These are phyloP conservation scores for Annulohypoxylon truncatum DNA, from an alignment of 2,329 filamentous ascomycete genomes.

Conservation along the genomic window DNA sequence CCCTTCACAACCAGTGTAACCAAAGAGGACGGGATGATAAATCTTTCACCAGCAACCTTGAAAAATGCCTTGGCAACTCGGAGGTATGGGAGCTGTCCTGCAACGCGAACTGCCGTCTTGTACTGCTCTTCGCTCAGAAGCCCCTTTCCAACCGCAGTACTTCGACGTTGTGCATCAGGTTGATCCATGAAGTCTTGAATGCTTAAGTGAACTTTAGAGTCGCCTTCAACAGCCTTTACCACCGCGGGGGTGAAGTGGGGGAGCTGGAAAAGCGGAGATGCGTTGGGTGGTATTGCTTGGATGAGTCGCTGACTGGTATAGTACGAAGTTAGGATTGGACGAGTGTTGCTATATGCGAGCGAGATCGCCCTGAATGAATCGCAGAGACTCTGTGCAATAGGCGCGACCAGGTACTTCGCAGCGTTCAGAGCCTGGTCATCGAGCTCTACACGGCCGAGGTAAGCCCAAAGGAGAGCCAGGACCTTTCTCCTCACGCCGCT, in stretches of 20 bases:
- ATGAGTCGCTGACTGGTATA: slow-evolving; percentile 86
- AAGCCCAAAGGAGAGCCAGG: slow-evolving; percentile 92
- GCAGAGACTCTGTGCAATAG: slow-evolving; percentile 85
- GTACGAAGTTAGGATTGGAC: slow-evolving; percentile 85
- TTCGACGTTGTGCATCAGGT: slow-evolving; percentile 78
- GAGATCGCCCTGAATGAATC: slow-evolving; percentile 88
- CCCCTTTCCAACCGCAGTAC: slow-evolving; percentile 74
- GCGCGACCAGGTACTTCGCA: slow-evolving; percentile 89
- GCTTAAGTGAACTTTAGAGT: slow-evolving; percentile 78
- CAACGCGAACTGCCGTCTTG: slow-evolving; percentile 77
- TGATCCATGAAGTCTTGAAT: slow-evolving; percentile 91
- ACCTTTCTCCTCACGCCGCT: slow-evolving; percentile 85
- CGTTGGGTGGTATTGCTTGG: slow-evolving; percentile 85
- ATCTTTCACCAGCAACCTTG: slow-evolving; percentile 95
- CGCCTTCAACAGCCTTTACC: slow-evolving; percentile 76
- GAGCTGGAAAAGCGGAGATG: slow-evolving; percentile 90
- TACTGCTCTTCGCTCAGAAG: slow-evolving; percentile 84
- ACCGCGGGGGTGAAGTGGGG: slow-evolving; percentile 82
- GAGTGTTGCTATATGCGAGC: slow-evolving; percentile 86
- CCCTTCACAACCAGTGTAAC: slow-evolving; percentile 96
- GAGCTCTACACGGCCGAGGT: slow-evolving; percentile 88
- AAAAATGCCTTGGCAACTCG: slow-evolving; percentile 94
- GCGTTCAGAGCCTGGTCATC: slow-evolving; percentile 81
- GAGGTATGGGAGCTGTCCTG: slow-evolving; percentile 84
- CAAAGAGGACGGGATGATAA: slow-evolving; percentile 90